Evolutionary conservation across 2,329 filamentous ascomycete species (phyloP), one percentile per base, ranked within the genome.

Genomic region (Phaeosphaeriaceae sp.): DNA sequence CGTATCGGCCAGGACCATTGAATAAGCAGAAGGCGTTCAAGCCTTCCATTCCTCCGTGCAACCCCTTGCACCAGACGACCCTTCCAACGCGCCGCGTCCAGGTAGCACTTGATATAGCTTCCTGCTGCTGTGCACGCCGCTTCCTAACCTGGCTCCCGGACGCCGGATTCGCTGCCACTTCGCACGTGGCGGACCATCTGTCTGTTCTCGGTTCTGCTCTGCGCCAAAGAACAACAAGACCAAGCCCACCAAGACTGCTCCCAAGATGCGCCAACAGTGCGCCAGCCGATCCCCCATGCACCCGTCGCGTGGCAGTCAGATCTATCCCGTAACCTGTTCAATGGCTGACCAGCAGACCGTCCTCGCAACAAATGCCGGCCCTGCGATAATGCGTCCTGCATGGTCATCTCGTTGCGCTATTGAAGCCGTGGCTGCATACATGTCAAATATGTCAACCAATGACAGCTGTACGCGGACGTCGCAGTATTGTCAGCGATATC

Each of bases 261-360:
- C 57, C 52, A 35, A 55, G 52, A 30, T 47, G 46, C 52, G 47
- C 56, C 57, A 46, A 54, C 47, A 9, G 54, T 47, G 54, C 59
- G 53, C 30, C 59, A 54, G 49, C 60, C 51, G 60, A 65, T 54
- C 57, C 35, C 8, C 55, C 61, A 65, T 63, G 59, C 56, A 54
- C 57, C 32, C 9, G 61, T 63, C 64, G 59, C 61, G 63, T 66
- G 63, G 61, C 57, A 46, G 19, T 44, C 46, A 44, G 48, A 53
- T 52, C 24, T 35, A 44, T 54, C 19, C 40, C 35, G 35, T 4
- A 40, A n/a, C 35, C 35, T 40, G 35, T 40, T n/a, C n/a, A 4
- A 40, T 40, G 35, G 21, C 49, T 28, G 49, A 19, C 40, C 19
- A 8, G 28, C 43, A 23, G 19, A 19, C 40, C 19, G 43, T 21